Base-by-base conservation (phyloP, 139 green algal species). In the Chlamydomonas sp. region DNA sequence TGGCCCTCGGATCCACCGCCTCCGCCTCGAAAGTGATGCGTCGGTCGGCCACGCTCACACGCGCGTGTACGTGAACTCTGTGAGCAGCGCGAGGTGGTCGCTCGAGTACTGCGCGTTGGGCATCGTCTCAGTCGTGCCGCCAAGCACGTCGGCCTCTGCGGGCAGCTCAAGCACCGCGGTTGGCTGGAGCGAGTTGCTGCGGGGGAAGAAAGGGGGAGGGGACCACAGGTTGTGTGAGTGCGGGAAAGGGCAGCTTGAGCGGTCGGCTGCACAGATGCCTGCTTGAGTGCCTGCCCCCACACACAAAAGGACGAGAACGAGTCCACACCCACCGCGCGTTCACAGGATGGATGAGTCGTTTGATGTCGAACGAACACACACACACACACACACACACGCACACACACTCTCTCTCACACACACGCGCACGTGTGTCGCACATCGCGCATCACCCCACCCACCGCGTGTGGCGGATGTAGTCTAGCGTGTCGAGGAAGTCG, bases 381-480 rank as follows among this genome's bases (percentile, higher is more conserved):
- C n/a, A n/a, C n/a, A n/a, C n/a, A n/a, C n/a, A n/a, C n/a, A n/a
- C n/a, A n/a, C n/a, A n/a, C n/a, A n/a, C n/a, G n/a, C n/a, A n/a
- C n/a, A n/a, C n/a, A n/a, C n/a, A n/a, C n/a, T n/a, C n/a, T n/a
- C n/a, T n/a, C n/a, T n/a, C n/a, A n/a, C n/a, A n/a, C n/a, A n/a
- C n/a, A n/a, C n/a, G n/a, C n/a, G n/a, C n/a, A n/a, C n/a, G n/a
- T n/a, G n/a, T n/a, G n/a, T n/a, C n/a, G n/a, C 38, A 30, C 38
- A 35, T 35, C 10, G 6, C 20, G 13, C 58, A 22, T 8, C 3
- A 48, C 59, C 59, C 59, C 3, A 24, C 5, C 22, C 35, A n/a
- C n/a, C n/a, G n/a, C n/a, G 89, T 96, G 85, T 95, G 96, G 58
- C 96, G 87, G 58, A 97, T 86, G 85, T 97, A 98, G 81, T 98